A percentile compares a stretch with the other conserved stretches of the same genome.
Conservation (phyloP, 129 eudicot genomes). For the Deinandra increscens region DNA sequence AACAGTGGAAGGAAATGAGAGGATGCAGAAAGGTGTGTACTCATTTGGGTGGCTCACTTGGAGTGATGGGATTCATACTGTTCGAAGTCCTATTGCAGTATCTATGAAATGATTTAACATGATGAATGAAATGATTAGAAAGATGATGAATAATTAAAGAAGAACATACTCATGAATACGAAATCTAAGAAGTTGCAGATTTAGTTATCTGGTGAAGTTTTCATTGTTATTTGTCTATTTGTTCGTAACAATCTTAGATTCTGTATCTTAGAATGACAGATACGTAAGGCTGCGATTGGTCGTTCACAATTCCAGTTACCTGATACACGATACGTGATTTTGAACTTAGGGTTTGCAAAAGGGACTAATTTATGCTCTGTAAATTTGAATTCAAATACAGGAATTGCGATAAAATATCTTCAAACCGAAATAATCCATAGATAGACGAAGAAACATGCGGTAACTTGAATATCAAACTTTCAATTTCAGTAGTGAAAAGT, state of each 20-base stretch:
- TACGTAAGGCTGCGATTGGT: too few species aligned
- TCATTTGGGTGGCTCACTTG: conserved; percentile 79
- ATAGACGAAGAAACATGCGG: not conserved
- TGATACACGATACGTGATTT: not conserved
- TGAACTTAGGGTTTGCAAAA: not conserved
- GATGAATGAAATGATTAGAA: conserved; percentile 11
- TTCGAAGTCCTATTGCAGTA: conserved; percentile 77
- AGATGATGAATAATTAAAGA: conserved; percentile 21
- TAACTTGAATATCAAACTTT: not conserved
- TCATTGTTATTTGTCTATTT: not conserved
- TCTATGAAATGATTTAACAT: conserved; percentile 28
- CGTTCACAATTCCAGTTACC: not conserved
- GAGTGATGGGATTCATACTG: conserved; percentile 66
- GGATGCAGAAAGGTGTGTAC: conserved; percentile 26
- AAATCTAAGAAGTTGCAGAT: conserved; percentile 9
- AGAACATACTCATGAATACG: conserved; percentile 14
- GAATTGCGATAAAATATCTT: not conserved
- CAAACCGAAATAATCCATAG: not conserved
- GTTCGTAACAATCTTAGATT: not conserved
- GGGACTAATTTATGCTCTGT: not conserved
- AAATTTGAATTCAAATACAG: not conserved
- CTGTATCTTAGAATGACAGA: too few species aligned
- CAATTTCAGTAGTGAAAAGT: not conserved
- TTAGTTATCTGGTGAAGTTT: not conserved
- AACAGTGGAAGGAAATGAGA: conserved; percentile 42